Percentiles rank a stretch among this genome's conserved stretches.
Evolutionary conservation across 768 basidiomycete genomes (phyloP).

Genomic region (Lactarius sp.): DNA sequence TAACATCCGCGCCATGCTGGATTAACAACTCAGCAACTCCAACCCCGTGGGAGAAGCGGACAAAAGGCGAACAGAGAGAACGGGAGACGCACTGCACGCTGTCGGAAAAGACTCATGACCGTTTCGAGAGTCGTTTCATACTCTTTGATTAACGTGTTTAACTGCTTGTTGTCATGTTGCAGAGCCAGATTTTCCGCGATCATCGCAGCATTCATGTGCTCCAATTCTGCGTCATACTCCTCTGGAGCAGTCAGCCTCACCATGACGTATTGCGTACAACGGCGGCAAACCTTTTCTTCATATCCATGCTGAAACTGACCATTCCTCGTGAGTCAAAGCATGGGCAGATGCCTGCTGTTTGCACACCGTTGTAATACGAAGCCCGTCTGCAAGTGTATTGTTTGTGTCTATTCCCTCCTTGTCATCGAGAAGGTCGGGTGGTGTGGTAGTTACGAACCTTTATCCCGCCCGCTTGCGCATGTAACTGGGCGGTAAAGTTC

Average conservation of each 20-base stretch:
- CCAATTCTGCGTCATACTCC: slow-evolving; percentile 83
- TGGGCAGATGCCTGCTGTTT: not conserved
- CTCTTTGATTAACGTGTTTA: slow-evolving; percentile 86
- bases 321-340: not conserved
- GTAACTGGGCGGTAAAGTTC: slow-evolving; percentile 70
- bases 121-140: slow-evolving; percentile 95
- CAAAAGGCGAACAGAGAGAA: not conserved
- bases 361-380: slow-evolving; percentile 81
- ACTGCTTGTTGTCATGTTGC: slow-evolving; percentile 93
- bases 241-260: slow-evolving; percentile 45
- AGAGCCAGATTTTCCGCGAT: slow-evolving; percentile 77
- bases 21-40: too few species aligned
- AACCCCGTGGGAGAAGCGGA: too few species aligned
- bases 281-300: slow-evolving; percentile 62
- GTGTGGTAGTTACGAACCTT: slow-evolving; percentile 50
- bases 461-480: slow-evolving; percentile 66
- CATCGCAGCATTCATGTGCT: slow-evolving; percentile 80
- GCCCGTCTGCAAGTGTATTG: slow-evolving; percentile 84
- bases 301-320: slow-evolving; percentile 82
- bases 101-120: slow-evolving; percentile 89
- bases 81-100: slow-evolving; percentile 68
- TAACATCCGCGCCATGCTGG: too few species aligned
- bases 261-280: slow-evolving; percentile 6
- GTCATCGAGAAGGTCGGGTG: not conserved
- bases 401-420: slow-evolving; percentile 56